Evolutionary conservation across 441 rosid genomes (phyloP).

Genomic region (Gossypium armourianum): DNA sequence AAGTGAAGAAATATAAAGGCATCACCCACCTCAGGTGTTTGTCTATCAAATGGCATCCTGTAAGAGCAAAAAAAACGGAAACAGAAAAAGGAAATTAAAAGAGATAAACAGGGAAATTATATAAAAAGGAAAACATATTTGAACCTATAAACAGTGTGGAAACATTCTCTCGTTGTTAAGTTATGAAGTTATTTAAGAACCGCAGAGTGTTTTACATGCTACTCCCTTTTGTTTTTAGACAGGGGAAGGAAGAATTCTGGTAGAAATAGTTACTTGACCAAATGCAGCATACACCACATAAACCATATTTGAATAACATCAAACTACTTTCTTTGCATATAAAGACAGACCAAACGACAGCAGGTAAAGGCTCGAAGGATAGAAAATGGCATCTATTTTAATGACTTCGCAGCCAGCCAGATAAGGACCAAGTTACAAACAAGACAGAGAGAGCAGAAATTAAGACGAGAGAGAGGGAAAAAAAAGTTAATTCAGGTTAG

Average conservation of each 20-base stretch:
- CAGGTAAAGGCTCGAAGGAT: neutral
- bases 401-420: neutral
- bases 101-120: neutral
- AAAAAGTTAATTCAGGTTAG: neutral
- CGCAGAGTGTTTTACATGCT: neutral
- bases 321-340: neutral
- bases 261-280: neutral
- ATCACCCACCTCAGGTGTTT: constrained; percentile 55
- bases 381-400: neutral
- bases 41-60: constrained; percentile 58
- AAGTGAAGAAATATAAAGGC: neutral
- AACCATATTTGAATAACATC: neutral
- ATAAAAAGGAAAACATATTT: neutral
- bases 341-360: neutral
- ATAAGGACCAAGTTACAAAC: neutral
- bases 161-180: neutral
- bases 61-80: constrained; percentile 16
- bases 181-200: neutral
- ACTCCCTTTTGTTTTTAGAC: neutral
- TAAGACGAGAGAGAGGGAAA: constrained; percentile 3
- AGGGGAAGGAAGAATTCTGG: neutral
- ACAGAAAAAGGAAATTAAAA: constrained; percentile 11
- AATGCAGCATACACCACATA: neutral
- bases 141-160: neutral
- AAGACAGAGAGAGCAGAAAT: neutral